phyloP scores from a whole-genome alignment of 768 basidiomycete genomes.

The Chalciporus sphaerocephalus region DNA sequence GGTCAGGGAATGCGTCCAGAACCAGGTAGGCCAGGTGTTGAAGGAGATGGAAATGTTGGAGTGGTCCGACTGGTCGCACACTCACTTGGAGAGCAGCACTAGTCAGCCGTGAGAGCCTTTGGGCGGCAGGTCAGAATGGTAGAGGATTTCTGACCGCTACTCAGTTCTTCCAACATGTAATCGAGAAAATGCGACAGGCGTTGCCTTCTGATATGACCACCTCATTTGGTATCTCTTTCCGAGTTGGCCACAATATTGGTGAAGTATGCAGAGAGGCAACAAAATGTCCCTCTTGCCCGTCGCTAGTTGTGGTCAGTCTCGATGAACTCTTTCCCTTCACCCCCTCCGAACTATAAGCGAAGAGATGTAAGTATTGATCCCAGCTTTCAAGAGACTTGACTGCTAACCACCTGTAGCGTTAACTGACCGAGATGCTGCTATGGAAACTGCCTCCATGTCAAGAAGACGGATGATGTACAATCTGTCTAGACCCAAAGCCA shows the following conservation, averaged over 20 bases:
- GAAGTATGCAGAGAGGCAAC: constrained; percentile 11
- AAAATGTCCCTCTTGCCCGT: constrained; percentile 1
- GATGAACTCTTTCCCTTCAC: constrained; percentile 10
- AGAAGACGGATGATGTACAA: constrained; percentile 13
- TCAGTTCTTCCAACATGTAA: constrained; percentile 10
- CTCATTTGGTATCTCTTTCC: constrained; percentile 8
- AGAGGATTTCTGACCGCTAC: constrained; percentile 15
- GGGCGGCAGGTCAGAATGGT: constrained; percentile 18
- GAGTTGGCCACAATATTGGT: constrained; percentile 13
- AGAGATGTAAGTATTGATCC: constrained; percentile 2
- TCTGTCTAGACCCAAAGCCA: constrained; percentile 10
- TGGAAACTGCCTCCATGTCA: constrained; percentile 11
- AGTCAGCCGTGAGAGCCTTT: constrained; percentile 10
- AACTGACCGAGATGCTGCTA: constrained; percentile 12
- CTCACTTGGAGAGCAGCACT: not conserved
- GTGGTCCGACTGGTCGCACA: constrained; percentile 14
- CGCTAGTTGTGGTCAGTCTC: constrained; percentile 1
- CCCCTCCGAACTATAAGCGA: constrained; percentile 1
- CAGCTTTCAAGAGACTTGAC: not conserved
- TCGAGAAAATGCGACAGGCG: constrained; percentile 1
- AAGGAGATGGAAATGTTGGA: constrained; percentile 8
- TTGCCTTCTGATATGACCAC: not conserved
- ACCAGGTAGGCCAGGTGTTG: constrained; percentile 9
- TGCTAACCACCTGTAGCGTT: constrained; percentile 1
- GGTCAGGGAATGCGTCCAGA: constrained; percentile 13